phyloP scores from a whole-genome alignment of 2,329 filamentous ascomycete genomes.

The Ophidiomyces ophidiicola region DNA sequence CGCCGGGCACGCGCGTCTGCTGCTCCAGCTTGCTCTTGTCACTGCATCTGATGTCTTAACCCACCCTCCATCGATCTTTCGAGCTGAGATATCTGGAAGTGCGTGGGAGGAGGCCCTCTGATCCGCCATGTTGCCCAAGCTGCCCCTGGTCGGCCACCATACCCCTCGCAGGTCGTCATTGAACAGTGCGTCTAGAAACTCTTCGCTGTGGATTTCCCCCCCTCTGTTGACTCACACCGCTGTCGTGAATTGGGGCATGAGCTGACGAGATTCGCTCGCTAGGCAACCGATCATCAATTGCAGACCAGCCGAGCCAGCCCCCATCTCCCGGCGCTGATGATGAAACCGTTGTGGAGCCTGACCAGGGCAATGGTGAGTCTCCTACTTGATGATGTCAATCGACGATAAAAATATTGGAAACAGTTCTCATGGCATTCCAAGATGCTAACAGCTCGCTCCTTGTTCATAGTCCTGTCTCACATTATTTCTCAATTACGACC shows the following conservation, averaged over 20 bases:
- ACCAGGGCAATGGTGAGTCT: slow-evolving; percentile 78
- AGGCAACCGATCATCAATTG: slow-evolving; percentile 43
- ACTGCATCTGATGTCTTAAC: neutral
- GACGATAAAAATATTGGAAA: too few relatives aligned
- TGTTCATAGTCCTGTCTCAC: slow-evolving; percentile 66
- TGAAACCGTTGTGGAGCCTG: slow-evolving; percentile 71
- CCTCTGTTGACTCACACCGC: neutral
- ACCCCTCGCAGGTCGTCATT: slow-evolving; percentile 27
- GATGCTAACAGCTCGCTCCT: slow-evolving; percentile 3
- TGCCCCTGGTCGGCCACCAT: slow-evolving; percentile 19
- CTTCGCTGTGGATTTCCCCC: neutral
- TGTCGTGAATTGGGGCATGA: neutral
- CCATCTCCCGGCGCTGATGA: slow-evolving; percentile 47
- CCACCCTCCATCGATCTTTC: neutral
- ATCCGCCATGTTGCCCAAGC: slow-evolving; percentile 21
- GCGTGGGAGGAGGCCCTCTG: slow-evolving; percentile 14
- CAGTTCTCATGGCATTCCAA: too few relatives aligned
- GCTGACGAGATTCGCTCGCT: slow-evolving; percentile 14
- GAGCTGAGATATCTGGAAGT: slow-evolving; percentile 3
- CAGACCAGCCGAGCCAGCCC: slow-evolving; percentile 39
- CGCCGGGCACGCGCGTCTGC: neutral
- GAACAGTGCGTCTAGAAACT: slow-evolving; percentile 24
- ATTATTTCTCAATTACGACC: slow-evolving; percentile 95
- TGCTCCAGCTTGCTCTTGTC: neutral
- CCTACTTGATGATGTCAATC: neutral